phyloP scores from a whole-genome alignment of 352 stramenopile species.

The Phytophthora kernoviae region DNA sequence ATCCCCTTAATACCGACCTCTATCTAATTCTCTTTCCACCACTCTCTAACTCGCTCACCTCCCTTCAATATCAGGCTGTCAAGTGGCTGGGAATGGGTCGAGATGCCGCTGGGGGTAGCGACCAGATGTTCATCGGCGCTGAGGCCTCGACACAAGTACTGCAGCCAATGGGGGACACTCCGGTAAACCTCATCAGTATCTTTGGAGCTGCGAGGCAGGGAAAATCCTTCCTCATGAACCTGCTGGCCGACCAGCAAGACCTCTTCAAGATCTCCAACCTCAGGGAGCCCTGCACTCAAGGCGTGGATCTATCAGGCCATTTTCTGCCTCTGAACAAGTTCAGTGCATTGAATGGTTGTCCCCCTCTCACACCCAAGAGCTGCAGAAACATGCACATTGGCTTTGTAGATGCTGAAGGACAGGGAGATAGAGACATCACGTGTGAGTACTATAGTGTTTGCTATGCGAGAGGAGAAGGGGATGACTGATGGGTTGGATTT shows the following conservation, averaged over 20 bases:
- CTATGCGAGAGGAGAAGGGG: neutral
- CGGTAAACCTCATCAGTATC: slow-evolving; percentile 86
- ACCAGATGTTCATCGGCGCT: slow-evolving; percentile 73
- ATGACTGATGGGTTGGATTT: slow-evolving; percentile 1
- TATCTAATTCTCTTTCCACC: neutral
- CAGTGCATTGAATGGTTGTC: slow-evolving; percentile 73
- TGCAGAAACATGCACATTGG: slow-evolving; percentile 68
- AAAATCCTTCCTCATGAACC: slow-evolving; percentile 90
- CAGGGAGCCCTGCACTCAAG: slow-evolving; percentile 84
- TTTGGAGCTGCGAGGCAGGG: slow-evolving; percentile 84
- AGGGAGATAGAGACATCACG: slow-evolving; percentile 87
- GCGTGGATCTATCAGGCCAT: slow-evolving; percentile 80
- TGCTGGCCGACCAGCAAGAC: slow-evolving; percentile 85
- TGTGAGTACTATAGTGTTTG: slow-evolving; percentile 37
- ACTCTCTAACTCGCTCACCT: slow-evolving; percentile 19
- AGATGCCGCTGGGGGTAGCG: slow-evolving; percentile 41
- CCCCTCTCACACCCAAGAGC: slow-evolving; percentile 29
- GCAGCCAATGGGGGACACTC: slow-evolving; percentile 59
- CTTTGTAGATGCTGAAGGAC: slow-evolving; percentile 86
- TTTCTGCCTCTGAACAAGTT: slow-evolving; percentile 76
- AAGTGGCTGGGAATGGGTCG: slow-evolving; percentile 85
- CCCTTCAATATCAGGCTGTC: slow-evolving; percentile 49
- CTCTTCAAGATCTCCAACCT: slow-evolving; percentile 90
- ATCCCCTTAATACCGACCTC: neutral
- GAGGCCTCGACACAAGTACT: slow-evolving; percentile 69